Base-by-base conservation (phyloP, 768 basidiomycete species). In the Cyclocybe cylindracea region DNA sequence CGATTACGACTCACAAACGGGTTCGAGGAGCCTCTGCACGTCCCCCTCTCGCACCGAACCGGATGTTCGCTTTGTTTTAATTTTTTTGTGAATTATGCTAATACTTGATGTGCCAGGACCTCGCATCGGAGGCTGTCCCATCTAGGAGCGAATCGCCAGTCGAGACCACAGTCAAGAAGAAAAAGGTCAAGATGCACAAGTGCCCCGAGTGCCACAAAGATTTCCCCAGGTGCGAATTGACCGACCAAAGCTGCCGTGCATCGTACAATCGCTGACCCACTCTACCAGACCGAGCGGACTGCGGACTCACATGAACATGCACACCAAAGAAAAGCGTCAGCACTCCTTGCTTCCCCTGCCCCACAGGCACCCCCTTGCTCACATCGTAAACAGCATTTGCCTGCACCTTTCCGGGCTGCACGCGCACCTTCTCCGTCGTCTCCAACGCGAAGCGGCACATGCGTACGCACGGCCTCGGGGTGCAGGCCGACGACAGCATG, bases 361-460 rank as follows among this genome's bases (percentile, higher is more conserved):
- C 6, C 13, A 39, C 18, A 41, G 24, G 10, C 47, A 13, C 5
- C 14, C 5, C 18, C 32, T 41, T 37, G 40, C 35, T 6, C 24
- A 2, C 9, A 4, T 47, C 18, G 37, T 31, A 10, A 36, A 11
- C 18, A 71, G 70, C 68, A 4, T 69, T 61, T 46, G 53, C 52
- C n/a, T 86, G 84, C 64, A 74, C 71, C 1, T 76, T 79, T 35
- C 66, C 75, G 16, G 71, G 71, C 16, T 86, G 84, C 60, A 66
- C 66, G 31, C 82, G 83, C 55, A 68, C 72, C 2, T 86, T 86
- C 61, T 82, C 81, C 10, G 84, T 86, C 16, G 76, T 83, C 18
- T 85, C 84, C 4, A 86, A 86, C 56, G 83, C 84, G 7, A 83
- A 80, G 57, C 74, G 84, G 39, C 84, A 86, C 60, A 75, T 85